Conservation (phyloP, 768 basidiomycete genomes). For the Lyophyllum semitale region DNA sequence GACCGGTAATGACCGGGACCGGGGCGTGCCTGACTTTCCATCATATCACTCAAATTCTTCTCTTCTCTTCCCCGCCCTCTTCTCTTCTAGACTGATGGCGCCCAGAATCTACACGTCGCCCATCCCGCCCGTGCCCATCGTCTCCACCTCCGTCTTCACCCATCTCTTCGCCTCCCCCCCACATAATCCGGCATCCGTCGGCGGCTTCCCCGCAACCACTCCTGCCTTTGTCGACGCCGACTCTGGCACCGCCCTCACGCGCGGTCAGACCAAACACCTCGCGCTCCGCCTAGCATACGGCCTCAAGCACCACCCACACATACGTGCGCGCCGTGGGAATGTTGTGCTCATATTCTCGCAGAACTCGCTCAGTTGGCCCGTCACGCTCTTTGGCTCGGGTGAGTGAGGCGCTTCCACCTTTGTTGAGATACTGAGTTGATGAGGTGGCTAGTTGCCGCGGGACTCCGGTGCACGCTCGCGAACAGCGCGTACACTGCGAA, state of each 20-base stretch:
- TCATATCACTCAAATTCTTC: neutral
- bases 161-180: constrained; percentile 40
- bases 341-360: constrained; percentile 67
- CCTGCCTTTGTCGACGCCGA: constrained; percentile 70
- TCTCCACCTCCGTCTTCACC: constrained; percentile 47
- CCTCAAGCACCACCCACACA: constrained; percentile 43
- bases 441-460: constrained; percentile 58
- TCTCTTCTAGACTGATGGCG: constrained; percentile 27
- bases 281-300: constrained; percentile 62
- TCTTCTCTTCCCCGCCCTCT: constrained; percentile 4
- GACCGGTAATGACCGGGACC: neutral
- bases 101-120: constrained; percentile 51
- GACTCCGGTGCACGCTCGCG: constrained; percentile 68
- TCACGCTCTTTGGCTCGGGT: constrained; percentile 49
- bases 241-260: constrained; percentile 56
- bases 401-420: neutral
- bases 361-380: constrained; percentile 60
- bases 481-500: constrained; percentile 69
- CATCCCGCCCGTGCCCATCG: constrained; percentile 37
- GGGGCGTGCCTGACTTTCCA: neutral
- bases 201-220: constrained; percentile 40
- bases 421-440: neutral
- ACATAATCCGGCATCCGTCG: constrained; percentile 32
- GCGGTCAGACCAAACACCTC: constrained; percentile 52
- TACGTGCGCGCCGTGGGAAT: constrained; percentile 47